A percentile compares a stretch with the other conserved stretches of the same genome.
These are phyloP conservation scores for Lasiodiplodia sp. DNA, from an alignment of 2,329 filamentous ascomycete genomes.

Conservation along the genomic window DNA sequence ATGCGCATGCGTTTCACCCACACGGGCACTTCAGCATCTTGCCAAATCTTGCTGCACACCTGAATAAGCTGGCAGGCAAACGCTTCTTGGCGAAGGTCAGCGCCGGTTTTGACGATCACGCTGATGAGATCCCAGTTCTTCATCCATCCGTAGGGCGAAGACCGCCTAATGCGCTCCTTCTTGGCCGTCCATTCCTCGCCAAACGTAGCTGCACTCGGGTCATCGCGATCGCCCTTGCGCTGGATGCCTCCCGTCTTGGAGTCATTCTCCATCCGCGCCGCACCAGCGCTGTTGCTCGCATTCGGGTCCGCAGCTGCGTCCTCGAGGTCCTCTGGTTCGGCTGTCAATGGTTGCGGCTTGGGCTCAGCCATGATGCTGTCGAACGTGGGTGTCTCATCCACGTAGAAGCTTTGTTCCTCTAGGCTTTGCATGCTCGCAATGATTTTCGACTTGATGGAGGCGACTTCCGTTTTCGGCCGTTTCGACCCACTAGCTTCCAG, in stretches of 20 bases:
- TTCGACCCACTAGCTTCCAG: slow-evolving; percentile 82
- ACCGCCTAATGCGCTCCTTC: slow-evolving; percentile 82
- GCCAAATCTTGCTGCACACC: slow-evolving; percentile 83
- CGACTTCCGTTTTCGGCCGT: slow-evolving; percentile 79
- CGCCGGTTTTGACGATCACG: slow-evolving; percentile 87
- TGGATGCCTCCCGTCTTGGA: slow-evolving; percentile 85
- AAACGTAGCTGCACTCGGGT: slow-evolving; percentile 85
- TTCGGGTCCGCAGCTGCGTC: slow-evolving; percentile 54
- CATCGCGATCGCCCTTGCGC: slow-evolving; percentile 81
- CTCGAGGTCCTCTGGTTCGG: slow-evolving; percentile 62
- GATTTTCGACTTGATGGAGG: slow-evolving; percentile 83
- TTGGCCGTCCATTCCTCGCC: slow-evolving; percentile 87
- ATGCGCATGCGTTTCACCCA: slow-evolving; percentile 92
- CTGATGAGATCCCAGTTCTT: slow-evolving; percentile 89
- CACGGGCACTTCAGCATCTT: slow-evolving; percentile 76
- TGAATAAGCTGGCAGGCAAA: slow-evolving; percentile 86
- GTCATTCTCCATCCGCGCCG: slow-evolving; percentile 88
- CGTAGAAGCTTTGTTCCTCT: slow-evolving; percentile 83
- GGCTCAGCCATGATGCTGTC: slow-evolving; percentile 82
- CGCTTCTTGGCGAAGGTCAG: slow-evolving; percentile 82
- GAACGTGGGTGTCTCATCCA: slow-evolving; percentile 79
- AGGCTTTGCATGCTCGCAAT: slow-evolving; percentile 90
- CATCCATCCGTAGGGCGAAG: slow-evolving; percentile 87
- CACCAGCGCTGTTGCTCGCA: slow-evolving; percentile 74
- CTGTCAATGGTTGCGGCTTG: slow-evolving; percentile 60